These are phyloP conservation scores for Angomonas ambiguus DNA, from an alignment of 208 protist genomes.

Conservation along the genomic window DNA sequence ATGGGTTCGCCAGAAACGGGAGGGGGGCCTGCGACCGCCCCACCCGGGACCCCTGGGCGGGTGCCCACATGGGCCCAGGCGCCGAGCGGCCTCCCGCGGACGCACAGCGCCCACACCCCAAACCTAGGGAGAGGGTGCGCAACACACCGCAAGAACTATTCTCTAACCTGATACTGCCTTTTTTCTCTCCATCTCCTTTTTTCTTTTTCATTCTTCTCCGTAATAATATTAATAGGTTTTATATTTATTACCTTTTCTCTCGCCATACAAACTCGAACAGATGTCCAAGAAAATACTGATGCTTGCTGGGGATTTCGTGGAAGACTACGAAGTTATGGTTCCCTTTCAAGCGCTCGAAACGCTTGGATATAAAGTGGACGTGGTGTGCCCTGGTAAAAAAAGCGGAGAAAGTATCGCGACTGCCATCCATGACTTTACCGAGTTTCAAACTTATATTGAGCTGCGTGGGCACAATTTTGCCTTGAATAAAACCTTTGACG, in stretches of 20 bases:
- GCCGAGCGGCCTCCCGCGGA: too few species aligned
- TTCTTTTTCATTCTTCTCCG: neutral
- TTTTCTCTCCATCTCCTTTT: neutral
- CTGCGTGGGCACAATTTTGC: slow-evolving; percentile 33
- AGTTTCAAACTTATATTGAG: slow-evolving; percentile 32
- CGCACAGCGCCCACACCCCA: too few species aligned
- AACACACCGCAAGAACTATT: too few species aligned
- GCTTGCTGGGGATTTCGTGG: slow-evolving; percentile 34
- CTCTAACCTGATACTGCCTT: too few species aligned
- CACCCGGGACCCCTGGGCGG: too few species aligned
- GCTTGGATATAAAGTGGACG: slow-evolving; percentile 23
- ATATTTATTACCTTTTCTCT: neutral
- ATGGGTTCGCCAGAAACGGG: too few species aligned
- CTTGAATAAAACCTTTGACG: slow-evolving; percentile 28
- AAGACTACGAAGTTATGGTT: slow-evolving; percentile 41
- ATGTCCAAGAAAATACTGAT: slow-evolving; percentile 32
- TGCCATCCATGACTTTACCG: slow-evolving; percentile 28
- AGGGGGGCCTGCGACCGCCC: too few species aligned
- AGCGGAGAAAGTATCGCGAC: slow-evolving; percentile 22
- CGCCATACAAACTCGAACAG: neutral
- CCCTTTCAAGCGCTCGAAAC: slow-evolving; percentile 29
- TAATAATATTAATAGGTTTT: too few species aligned
- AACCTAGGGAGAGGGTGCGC: too few species aligned
- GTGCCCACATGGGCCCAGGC: too few species aligned
- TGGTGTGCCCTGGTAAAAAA: slow-evolving; percentile 28